Percentiles rank a stretch among this genome's conserved stretches.
Evolutionary conservation across 768 basidiomycete genomes (phyloP).

Genomic region (Trametes coccinea): DNA sequence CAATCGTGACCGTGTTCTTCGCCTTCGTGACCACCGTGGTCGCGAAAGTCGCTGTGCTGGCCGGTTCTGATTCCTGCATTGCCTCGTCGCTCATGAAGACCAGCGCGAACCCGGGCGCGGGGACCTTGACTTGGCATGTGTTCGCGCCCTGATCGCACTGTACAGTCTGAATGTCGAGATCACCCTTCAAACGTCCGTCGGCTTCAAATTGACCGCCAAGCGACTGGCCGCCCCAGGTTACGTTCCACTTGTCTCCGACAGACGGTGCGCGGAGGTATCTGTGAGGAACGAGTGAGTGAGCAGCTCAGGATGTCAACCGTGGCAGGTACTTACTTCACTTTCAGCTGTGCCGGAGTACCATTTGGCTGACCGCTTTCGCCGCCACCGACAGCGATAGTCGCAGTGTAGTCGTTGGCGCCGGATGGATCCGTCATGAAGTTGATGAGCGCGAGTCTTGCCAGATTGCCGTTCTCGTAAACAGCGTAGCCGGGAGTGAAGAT

Average conservation of each 20-base stretch:
- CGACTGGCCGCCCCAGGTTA: slow-evolving; percentile 49
- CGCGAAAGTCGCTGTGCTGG: slow-evolving; percentile 48
- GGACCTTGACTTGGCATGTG: slow-evolving; percentile 59
- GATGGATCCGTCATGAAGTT: slow-evolving; percentile 47
- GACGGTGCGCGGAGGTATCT: slow-evolving; percentile 34
- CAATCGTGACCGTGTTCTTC: slow-evolving; percentile 54
- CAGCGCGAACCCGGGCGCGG: slow-evolving; percentile 72
- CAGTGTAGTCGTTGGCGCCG: slow-evolving; percentile 42
- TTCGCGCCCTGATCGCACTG: slow-evolving; percentile 42
- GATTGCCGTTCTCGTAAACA: slow-evolving; percentile 47
- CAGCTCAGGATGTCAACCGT: too few relatives aligned
- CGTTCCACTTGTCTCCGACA: slow-evolving; percentile 44
- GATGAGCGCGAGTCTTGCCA: slow-evolving; percentile 45
- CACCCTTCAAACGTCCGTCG: slow-evolving; percentile 42
- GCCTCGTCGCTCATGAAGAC: slow-evolving; percentile 61
- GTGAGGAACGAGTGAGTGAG: too few relatives aligned
- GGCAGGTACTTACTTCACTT: slow-evolving; percentile 31
- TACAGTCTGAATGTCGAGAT: slow-evolving; percentile 35
- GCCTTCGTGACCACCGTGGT: slow-evolving; percentile 55
- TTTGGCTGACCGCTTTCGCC: slow-evolving; percentile 21
- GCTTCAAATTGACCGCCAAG: slow-evolving; percentile 36
- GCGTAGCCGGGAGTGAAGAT: slow-evolving; percentile 48
- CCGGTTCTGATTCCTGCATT: slow-evolving; percentile 36
- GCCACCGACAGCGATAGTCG: slow-evolving; percentile 37
- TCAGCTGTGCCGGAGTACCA: slow-evolving; percentile 29